phyloP scores from a whole-genome alignment of 2,329 filamentous ascomycete genomes.

The Aspergillus alliaceus region DNA sequence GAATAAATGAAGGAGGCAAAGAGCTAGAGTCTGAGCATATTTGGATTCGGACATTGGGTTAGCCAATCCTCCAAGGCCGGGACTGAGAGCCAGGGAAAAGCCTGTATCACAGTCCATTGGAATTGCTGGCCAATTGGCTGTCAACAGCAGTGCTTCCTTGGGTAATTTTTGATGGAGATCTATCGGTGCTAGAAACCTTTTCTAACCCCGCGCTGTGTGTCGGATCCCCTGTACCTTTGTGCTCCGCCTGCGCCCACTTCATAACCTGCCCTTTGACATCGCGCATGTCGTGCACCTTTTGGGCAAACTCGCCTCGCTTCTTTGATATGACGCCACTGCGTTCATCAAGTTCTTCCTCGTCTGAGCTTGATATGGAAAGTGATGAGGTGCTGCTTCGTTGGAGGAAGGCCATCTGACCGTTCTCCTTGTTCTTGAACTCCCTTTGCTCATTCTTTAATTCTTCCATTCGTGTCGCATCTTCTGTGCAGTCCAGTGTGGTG shows the following conservation, averaged over 20 bases:
- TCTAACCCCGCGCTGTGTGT: not conserved
- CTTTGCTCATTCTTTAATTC: slow-evolving; percentile 76
- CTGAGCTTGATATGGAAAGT: slow-evolving; percentile 55
- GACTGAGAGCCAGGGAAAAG: not conserved
- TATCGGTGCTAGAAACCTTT: not conserved
- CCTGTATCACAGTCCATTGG: not conserved
- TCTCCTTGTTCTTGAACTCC: slow-evolving; percentile 67
- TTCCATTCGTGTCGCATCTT: slow-evolving; percentile 69
- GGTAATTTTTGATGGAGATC: not conserved
- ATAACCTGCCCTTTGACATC: slow-evolving; percentile 38
- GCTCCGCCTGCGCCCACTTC: slow-evolving; percentile 35
- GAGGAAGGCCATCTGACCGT: slow-evolving; percentile 54
- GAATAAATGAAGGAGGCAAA: not conserved
- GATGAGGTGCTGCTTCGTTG: slow-evolving; percentile 50
- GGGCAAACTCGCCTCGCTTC: slow-evolving; percentile 28
- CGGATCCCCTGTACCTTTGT: slow-evolving; percentile 6
- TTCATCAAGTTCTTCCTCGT: slow-evolving; percentile 58
- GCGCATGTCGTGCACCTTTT: slow-evolving; percentile 36
- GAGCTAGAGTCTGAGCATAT: not conserved
- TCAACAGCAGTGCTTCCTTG: not conserved
- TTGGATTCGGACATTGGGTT: too few species aligned
- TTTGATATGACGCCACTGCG: slow-evolving; percentile 25
- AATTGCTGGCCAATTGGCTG: not conserved
- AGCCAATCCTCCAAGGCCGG: not conserved
- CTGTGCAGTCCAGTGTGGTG: slow-evolving; percentile 69